These are phyloP conservation scores for Nemania sp. DNA, from an alignment of 2,329 filamentous ascomycete species.

Conservation along the genomic window DNA sequence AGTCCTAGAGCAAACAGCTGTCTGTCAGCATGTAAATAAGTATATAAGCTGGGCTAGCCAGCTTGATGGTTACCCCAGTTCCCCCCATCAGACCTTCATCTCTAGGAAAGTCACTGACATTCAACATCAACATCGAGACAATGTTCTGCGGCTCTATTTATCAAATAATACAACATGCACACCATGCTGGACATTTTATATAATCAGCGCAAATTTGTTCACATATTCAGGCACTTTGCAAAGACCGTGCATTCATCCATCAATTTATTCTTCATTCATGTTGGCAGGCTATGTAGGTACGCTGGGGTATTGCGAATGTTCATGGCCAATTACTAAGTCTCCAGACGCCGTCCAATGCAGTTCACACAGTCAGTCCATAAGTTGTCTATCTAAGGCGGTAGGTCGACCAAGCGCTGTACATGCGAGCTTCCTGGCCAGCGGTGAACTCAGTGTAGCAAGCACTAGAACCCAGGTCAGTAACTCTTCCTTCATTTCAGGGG, in stretches of 20 bases:
- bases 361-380: not conserved
- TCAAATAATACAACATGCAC: no score
- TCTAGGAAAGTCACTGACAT: no score
- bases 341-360: conserved; percentile 15
- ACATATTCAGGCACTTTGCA: not conserved
- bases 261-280: conserved; percentile 20
- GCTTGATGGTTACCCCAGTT: not conserved
- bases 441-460: conserved; percentile 53
- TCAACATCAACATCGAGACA: no score
- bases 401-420: conserved; percentile 45
- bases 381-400: conserved; percentile 40
- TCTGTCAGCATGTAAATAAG: not conserved
- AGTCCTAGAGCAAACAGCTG: not conserved
- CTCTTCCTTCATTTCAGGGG: conserved; percentile 2
- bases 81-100: not conserved
- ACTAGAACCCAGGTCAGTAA: conserved; percentile 39
- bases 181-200: no score
- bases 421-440: conserved; percentile 47
- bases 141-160: not conserved
- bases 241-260: conserved; percentile 14
- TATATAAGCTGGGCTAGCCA: conserved; percentile 19
- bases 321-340: conserved; percentile 9
- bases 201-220: no score
- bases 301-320: conserved; percentile 14
- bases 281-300: conserved; percentile 19